Percentiles rank a stretch among this genome's conserved stretches.
Evolutionary conservation across 2,329 filamentous ascomycete genomes (phyloP).

Genomic region (Cadophora luteo-olivacea): DNA sequence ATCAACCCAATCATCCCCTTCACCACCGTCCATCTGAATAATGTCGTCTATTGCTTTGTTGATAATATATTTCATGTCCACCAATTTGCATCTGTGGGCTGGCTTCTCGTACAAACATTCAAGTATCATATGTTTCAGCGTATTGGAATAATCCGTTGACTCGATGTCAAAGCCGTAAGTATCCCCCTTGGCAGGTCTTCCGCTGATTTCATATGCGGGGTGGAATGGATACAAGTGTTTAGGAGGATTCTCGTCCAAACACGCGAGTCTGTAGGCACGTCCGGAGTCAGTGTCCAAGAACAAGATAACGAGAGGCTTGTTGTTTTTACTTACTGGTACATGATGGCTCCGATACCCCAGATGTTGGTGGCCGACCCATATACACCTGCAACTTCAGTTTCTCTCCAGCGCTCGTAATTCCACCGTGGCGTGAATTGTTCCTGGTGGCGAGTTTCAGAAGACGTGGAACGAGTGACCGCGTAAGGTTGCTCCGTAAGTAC

Average conservation of each 20-base stretch:
- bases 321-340: conserved; percentile 8
- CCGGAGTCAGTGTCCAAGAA: no score
- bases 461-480: neutral
- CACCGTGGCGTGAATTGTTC: conserved; percentile 11
- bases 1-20: conserved; percentile 3
- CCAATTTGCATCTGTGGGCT: neutral
- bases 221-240: neutral
- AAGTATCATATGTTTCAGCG: conserved; percentile 13
- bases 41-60: neutral
- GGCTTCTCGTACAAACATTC: conserved; percentile 19
- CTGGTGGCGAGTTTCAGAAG: neutral
- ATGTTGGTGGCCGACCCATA: conserved; percentile 14
- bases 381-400: neutral
- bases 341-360: conserved; percentile 15
- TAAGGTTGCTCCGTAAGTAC: neutral
- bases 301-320: neutral
- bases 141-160: neutral
- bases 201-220: neutral
- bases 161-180: conserved; percentile 14
- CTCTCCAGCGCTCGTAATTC: conserved; percentile 1
- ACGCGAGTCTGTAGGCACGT: neutral
- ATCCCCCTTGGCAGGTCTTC: neutral
- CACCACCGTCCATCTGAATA: neutral
- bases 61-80: neutral
- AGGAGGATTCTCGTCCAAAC: neutral